These are phyloP conservation scores for Neoboletus subvelutipes DNA, from an alignment of 768 basidiomycete species.

Conservation along the genomic window DNA sequence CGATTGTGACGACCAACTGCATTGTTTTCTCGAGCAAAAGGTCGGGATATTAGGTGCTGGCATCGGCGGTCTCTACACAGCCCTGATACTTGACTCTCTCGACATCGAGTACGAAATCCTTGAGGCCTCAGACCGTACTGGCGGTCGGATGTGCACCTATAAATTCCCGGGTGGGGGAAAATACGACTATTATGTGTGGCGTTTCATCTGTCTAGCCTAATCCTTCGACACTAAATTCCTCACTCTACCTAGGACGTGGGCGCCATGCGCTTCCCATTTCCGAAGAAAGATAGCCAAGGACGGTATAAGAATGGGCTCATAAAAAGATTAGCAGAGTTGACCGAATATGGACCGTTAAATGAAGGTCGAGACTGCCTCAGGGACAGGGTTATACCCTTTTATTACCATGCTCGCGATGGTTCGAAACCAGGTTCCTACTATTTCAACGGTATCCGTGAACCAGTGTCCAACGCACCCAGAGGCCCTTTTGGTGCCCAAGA, in stretches of 20 bases:
- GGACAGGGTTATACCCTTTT: slow-evolving; percentile 25
- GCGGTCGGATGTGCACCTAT: slow-evolving; percentile 47
- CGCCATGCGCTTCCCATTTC: slow-evolving; percentile 39
- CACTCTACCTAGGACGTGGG: slow-evolving; percentile 30
- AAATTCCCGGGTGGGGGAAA: slow-evolving; percentile 32
- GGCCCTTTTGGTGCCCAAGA: slow-evolving; percentile 5
- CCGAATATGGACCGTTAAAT: slow-evolving; percentile 28
- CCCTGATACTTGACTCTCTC: slow-evolving; percentile 44
- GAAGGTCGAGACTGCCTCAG: slow-evolving; percentile 11
- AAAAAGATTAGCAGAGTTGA: slow-evolving; percentile 33
- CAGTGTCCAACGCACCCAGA: neutral
- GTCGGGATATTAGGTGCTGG: slow-evolving; percentile 26
- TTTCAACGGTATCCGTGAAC: slow-evolving; percentile 7
- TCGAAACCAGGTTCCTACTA: slow-evolving; percentile 8
- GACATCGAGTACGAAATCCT: slow-evolving; percentile 45
- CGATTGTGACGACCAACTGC: neutral
- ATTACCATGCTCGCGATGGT: slow-evolving; percentile 11
- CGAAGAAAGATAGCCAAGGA: slow-evolving; percentile 12
- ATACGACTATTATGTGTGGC: slow-evolving; percentile 37
- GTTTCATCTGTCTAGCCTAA: no score
- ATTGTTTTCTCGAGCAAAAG: neutral
- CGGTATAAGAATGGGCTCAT: slow-evolving; percentile 26
- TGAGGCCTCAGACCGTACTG: slow-evolving; percentile 40
- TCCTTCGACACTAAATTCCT: neutral
- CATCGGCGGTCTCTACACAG: slow-evolving; percentile 40